phyloP scores from a whole-genome alignment of 2,329 filamentous ascomycete species.

The Aspergillus pseudoglaucus region DNA sequence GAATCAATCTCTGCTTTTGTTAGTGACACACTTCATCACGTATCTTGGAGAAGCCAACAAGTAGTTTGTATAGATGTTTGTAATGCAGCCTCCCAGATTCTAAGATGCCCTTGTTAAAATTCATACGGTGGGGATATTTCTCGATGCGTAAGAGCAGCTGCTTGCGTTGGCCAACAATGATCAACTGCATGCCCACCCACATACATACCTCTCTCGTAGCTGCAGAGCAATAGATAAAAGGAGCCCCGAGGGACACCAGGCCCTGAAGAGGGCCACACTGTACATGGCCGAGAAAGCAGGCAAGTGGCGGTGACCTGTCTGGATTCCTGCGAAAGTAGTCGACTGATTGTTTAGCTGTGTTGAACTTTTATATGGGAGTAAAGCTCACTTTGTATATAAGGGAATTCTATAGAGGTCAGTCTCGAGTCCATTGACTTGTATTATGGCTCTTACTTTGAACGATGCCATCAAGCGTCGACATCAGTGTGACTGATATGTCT shows the following conservation, averaged over 20 bases:
- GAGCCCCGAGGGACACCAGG: conserved; percentile 66
- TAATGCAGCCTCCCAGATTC: conserved; percentile 71
- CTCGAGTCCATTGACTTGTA: not conserved
- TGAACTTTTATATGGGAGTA: conserved; percentile 2
- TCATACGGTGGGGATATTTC: conserved; percentile 71
- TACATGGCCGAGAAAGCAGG: conserved; percentile 85
- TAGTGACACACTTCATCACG: conserved; percentile 1
- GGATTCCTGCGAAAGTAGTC: conserved; percentile 68
- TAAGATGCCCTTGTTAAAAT: conserved; percentile 69
- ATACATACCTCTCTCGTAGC: conserved; percentile 62
- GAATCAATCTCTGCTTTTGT: conserved; percentile 61
- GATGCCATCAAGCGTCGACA: conserved; percentile 30
- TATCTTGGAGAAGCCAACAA: conserved; percentile 40
- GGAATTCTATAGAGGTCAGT: conserved; percentile 55
- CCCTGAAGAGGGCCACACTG: conserved; percentile 86
- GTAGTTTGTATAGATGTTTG: conserved; percentile 62
- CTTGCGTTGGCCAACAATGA: too few species aligned
- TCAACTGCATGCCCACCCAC: not conserved
- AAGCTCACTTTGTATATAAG: conserved; percentile 60
- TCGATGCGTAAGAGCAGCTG: conserved; percentile 71
- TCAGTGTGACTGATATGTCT: conserved; percentile 5
- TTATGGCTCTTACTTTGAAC: conserved; percentile 16
- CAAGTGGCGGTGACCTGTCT: conserved; percentile 57
- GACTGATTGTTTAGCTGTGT: conserved; percentile 44
- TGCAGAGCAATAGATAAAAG: conserved; percentile 85